Percentiles rank a stretch among this genome's conserved stretches.
Evolutionary conservation across 2,329 filamentous ascomycete genomes (phyloP).

Genomic region (Talaromyces marneffei): DNA sequence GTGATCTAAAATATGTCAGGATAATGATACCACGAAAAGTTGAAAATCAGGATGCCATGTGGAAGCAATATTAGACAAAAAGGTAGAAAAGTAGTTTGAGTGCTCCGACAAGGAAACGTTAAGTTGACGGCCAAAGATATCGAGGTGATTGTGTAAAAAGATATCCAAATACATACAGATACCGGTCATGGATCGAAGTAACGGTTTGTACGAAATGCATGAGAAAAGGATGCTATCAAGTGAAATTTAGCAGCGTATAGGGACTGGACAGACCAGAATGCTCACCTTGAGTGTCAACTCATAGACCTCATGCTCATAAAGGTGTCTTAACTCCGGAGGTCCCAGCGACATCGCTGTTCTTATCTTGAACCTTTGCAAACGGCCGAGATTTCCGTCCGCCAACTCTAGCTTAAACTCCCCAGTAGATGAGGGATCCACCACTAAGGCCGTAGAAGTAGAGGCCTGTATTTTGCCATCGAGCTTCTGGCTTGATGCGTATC

Average conservation of each 20-base stretch:
- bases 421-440: not conserved
- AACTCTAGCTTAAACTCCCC: not conserved
- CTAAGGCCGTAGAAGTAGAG: not conserved
- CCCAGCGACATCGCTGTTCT: not conserved
- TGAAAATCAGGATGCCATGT: not conserved
- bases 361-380: not conserved
- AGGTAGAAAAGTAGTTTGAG: too few relatives aligned
- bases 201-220: not conserved
- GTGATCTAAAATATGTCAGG: not conserved
- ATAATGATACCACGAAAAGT: too few relatives aligned
- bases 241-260: not conserved
- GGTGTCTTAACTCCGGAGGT: not conserved
- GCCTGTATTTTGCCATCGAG: not conserved
- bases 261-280: not conserved
- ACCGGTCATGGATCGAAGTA: constrained; percentile 3
- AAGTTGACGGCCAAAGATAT: not conserved
- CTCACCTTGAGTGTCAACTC: not conserved
- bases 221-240: not conserved
- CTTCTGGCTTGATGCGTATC: not conserved
- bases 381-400: not conserved
- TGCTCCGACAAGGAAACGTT: not conserved
- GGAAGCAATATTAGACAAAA: too few relatives aligned
- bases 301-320: not conserved
- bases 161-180: not conserved
- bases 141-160: not conserved